Evolutionary conservation across 345 rosid species (phyloP), one percentile per base, ranked within the genome.

Genomic region (Clarkia xantiana): DNA sequence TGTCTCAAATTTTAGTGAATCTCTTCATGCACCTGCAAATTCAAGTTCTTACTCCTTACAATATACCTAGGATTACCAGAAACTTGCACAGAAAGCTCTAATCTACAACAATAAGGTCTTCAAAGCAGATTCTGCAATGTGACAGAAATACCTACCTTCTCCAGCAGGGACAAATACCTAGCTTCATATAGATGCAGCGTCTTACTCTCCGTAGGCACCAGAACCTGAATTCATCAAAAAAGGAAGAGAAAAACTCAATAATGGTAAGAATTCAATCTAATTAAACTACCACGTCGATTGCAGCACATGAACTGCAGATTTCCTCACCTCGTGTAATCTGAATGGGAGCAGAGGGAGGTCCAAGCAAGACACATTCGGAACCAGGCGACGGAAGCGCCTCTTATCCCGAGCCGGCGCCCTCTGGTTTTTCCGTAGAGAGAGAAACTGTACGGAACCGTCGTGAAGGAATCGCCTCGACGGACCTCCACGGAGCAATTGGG

Each of bases 131-230:
- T 25, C 10, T 10, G 17, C 34, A 15, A n/a, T 10, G 46, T 16
- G 39, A 41, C n/a, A 23, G 38, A 11, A 44, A 16, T 6, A 18
- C 7, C 14, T 81, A 81, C 95, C 84, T 81, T 85, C 56, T 85
- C 91, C 53, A 85, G 75, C 58, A 82, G 44, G 56, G 91, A 72
- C 57, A 82, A 57, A 63, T 79, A 81, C 57, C 85, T 70, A 47
- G 95, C 91, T 70, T 85, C 91, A 49, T 77, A 82, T 17, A 85
- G 54, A 74, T 85, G 87, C 65, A 85, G 58, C 15, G 63, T 65
- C 71, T 85, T 85, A 41, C 66, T 77, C 83, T 85, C 95, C 3
- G 85, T 69, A 39, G 91, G 95, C 18, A 85, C 76, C 55, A 85
- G 73, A 54, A 82, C 83, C 95, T 85, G 69, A 47, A 39, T 13